phyloP scores from a whole-genome alignment of 164 flowering plant genomes.

The Umbilicus rupestris region DNA sequence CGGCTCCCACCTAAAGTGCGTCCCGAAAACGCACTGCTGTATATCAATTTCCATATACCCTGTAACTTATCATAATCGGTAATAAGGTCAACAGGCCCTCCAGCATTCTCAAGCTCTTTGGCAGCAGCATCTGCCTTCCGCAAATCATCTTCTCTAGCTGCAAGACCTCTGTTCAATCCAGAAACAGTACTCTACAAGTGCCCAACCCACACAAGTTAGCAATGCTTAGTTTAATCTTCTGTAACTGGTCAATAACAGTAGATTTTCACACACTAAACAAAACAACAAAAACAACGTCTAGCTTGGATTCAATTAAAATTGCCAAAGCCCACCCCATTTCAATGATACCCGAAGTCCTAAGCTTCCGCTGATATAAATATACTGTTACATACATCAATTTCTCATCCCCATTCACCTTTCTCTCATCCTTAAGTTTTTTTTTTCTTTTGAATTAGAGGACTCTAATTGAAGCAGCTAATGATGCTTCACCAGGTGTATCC shows the following conservation, averaged over 20 bases:
- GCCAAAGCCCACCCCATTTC: too few relatives aligned
- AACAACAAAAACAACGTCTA: too few relatives aligned
- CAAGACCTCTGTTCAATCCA: slow-evolving; percentile 73
- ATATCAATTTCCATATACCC: slow-evolving; percentile 85
- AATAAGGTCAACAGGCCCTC: slow-evolving; percentile 71
- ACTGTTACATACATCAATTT: too few relatives aligned
- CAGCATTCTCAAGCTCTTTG: slow-evolving; percentile 62
- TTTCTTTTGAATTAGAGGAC: too few relatives aligned
- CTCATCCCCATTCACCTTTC: too few relatives aligned
- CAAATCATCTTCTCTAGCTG: slow-evolving; percentile 32
- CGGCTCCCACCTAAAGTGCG: slow-evolving; percentile 95
- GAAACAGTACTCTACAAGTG: slow-evolving; percentile 72
- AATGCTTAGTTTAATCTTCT: background rate
- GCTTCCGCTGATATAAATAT: too few relatives aligned
- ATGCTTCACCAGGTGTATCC: too few relatives aligned
- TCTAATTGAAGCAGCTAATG: too few relatives aligned
- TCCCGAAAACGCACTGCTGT: slow-evolving; percentile 92
- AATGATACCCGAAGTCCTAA: too few relatives aligned
- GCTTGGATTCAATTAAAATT: too few relatives aligned
- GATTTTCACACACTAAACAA: background rate
- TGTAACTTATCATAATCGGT: slow-evolving; percentile 65
- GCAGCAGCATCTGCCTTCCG: slow-evolving; percentile 72
- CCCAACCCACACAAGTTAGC: slow-evolving; percentile 7
- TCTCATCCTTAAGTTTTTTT: too few relatives aligned
- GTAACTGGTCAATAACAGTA: background rate